Percentiles rank a stretch among this genome's conserved stretches.
phyloP scores from a whole-genome alignment of 1,284 basidiomycete genomes.

The Anthracocystis setariae region DNA sequence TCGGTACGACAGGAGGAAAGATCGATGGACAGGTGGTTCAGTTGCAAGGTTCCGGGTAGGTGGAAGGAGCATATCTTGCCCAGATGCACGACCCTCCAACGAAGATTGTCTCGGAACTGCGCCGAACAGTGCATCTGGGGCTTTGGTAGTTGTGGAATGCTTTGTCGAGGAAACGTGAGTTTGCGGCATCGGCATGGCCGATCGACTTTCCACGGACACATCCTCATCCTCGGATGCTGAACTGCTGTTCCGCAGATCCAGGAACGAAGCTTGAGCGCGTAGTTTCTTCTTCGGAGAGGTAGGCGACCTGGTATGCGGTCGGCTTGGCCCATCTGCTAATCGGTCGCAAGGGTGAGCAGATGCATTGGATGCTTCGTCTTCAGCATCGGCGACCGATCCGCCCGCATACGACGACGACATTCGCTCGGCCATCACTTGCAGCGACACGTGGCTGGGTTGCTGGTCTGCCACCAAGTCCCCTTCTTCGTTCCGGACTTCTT shows the following conservation, averaged over 20 bases:
- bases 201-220: not conserved
- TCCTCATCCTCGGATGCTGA: constrained; percentile 21
- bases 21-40: constrained; percentile 53
- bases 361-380: constrained; percentile 25
- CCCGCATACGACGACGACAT: constrained; percentile 32
- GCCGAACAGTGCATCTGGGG: not conserved
- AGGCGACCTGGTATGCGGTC: not conserved
- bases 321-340: constrained; percentile 10
- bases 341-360: constrained; percentile 28
- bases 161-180: not conserved
- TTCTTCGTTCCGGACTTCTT: constrained; percentile 3
- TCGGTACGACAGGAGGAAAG: constrained; percentile 59
- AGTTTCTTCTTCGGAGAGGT: constrained; percentile 3
- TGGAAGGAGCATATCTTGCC: constrained; percentile 2
- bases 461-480: not conserved
- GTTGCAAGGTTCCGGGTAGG: constrained; percentile 13
- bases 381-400: constrained; percentile 38
- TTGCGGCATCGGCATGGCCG: not conserved
- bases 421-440: constrained; percentile 21
- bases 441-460: constrained; percentile 18
- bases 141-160: constrained; percentile 4
- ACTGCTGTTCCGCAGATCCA: constrained; percentile 30
- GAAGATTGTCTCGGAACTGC: not conserved
- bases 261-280: constrained; percentile 22
- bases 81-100: not conserved